phyloP scores from a whole-genome alignment of 2,329 filamentous ascomycete genomes.

The Orbilia ellipsospora region DNA sequence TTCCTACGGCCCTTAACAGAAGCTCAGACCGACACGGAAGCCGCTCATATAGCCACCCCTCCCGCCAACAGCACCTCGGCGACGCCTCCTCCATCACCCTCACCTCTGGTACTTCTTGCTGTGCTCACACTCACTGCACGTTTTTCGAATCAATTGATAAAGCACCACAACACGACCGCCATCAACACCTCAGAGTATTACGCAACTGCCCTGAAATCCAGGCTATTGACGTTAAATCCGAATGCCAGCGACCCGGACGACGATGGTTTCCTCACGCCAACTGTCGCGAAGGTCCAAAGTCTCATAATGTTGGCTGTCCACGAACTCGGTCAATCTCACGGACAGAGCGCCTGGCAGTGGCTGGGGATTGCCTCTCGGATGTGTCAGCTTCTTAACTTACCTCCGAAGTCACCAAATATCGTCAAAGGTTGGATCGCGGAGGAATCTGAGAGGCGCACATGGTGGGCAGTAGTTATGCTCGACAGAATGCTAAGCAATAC shows the following conservation, averaged over 20 bases:
- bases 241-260: constrained; percentile 69
- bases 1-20: constrained; percentile 60
- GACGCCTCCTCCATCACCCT: constrained; percentile 45
- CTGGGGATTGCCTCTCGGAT: constrained; percentile 72
- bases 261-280: constrained; percentile 66
- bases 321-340: constrained; percentile 71
- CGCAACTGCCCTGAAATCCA: constrained; percentile 64
- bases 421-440: constrained; percentile 67
- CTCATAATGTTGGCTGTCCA: constrained; percentile 77
- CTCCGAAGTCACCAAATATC: constrained; percentile 60
- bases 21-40: constrained; percentile 42
- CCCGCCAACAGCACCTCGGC: constrained; percentile 50
- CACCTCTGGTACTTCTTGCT: constrained; percentile 70
- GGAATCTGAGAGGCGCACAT: constrained; percentile 75
- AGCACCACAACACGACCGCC: constrained; percentile 64
- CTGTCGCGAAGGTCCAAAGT: constrained; percentile 74
- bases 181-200: constrained; percentile 58
- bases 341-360: constrained; percentile 73
- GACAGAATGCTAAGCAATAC: constrained; percentile 66
- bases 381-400: constrained; percentile 52
- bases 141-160: constrained; percentile 72
- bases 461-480: constrained; percentile 79
- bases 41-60: constrained; percentile 47
- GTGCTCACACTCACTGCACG: constrained; percentile 76
- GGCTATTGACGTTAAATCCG: constrained; percentile 67